Evolutionary conservation across 148 eudicot genomes (phyloP), one percentile per base, ranked within the genome.

Genomic region (Rhododendron ferrugineum): DNA sequence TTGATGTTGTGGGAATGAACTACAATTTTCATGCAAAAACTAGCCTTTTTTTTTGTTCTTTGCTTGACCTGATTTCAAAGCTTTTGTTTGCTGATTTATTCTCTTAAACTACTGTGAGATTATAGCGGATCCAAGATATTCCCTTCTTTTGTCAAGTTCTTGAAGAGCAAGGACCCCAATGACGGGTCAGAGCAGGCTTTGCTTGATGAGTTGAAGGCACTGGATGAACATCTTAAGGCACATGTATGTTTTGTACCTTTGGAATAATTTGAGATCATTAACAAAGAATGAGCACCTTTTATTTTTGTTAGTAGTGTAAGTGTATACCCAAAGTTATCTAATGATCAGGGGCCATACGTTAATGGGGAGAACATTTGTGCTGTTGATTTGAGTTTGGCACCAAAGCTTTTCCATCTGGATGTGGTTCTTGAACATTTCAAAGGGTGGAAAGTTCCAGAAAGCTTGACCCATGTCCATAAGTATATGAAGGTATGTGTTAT

Each of bases 321-420:
- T 42, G n/a, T 0, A 76, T 40, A 42, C 4, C 13, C 46, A n/a
- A 20, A 11, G 15, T 44, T 78, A 44, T 22, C 34, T 44, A 0
- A 46, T 78, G n/a, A 78, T 42, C 83, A 89, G 93, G 93, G 91
- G 68, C 90, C 91, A 52, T 91, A 88, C 49, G 84, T 91, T 30
- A 90, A 91, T 86, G 98, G 98, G 68, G 92, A 92, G 56, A 93
- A 89, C 20, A 83, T 96, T 81, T 87, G 92, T 84, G 96, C 96
- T 78, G 91, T 93, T 89, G 98, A 96, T 88, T 88, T 96, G 94
- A 92, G 93, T 87, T 90, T 96, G 93, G 98, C 96, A 81, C 96
- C 98, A 28, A 96, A 94, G 90, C 93, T 96, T 22, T 93, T 89
- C 93, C 98, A 92, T 89, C 93, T 93, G 80, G 90, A 91, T 78